Evolutionary conservation across 257 asterid species (phyloP).

Genomic region (Solanum chilense): DNA sequence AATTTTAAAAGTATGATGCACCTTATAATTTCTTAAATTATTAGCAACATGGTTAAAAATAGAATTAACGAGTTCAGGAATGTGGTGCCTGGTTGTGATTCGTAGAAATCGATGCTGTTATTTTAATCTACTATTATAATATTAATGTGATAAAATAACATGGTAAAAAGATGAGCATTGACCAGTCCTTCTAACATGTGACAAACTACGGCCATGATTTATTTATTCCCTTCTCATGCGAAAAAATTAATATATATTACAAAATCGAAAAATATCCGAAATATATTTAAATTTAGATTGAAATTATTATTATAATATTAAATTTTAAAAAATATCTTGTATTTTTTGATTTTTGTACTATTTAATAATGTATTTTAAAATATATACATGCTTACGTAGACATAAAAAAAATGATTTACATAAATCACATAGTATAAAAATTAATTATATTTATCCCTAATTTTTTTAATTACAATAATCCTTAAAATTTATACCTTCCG

Average conservation of each 20-base stretch:
- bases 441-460: too few species aligned
- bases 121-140: not conserved
- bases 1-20: not conserved
- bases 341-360: accelerated
- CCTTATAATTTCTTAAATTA: not conserved
- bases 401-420: too few species aligned
- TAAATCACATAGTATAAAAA: too few species aligned
- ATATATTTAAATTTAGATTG: too few species aligned
- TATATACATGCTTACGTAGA: accelerated
- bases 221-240: not conserved
- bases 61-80: not conserved
- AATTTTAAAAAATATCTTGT: too few species aligned
- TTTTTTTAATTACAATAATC: too few species aligned
- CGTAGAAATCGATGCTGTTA: not conserved
- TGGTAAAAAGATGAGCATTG: not conserved
- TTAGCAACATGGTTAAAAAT: not conserved
- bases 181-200: not conserved
- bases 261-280: too few species aligned
- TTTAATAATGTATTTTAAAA: too few species aligned
- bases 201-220: not conserved
- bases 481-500: too few species aligned
- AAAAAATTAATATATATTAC: too few species aligned
- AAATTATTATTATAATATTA: too few species aligned
- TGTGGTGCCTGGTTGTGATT: not conserved
- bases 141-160: not conserved